Conservation (phyloP, 129 eudicot species). For the Artemisia tridentata region DNA sequence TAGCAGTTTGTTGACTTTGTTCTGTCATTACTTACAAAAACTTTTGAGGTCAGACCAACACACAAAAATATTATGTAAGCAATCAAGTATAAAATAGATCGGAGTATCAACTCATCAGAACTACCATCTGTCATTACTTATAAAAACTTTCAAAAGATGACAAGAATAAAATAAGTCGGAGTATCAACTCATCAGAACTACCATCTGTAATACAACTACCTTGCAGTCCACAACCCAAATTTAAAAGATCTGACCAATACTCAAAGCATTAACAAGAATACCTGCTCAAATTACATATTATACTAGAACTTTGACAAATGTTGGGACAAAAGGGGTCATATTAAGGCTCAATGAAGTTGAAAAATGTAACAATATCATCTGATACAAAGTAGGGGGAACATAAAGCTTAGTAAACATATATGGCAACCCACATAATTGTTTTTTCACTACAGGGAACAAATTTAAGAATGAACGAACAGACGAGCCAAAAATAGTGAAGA, state of each 20-base stretch:
- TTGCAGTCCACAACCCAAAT: not conserved
- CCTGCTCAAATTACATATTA: constrained; percentile 14
- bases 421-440: constrained; percentile 21
- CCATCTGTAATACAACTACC: not conserved
- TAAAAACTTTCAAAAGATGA: not conserved
- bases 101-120: too few relatives aligned
- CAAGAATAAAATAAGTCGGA: not conserved
- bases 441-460: constrained; percentile 27
- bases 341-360: constrained; percentile 16
- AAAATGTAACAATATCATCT: constrained; percentile 20
- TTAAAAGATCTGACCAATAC: not conserved
- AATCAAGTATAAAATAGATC: too few relatives aligned
- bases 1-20: not conserved
- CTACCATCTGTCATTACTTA: too few relatives aligned
- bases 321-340: constrained; percentile 24
- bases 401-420: constrained; percentile 34
- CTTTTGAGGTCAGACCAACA: not conserved
- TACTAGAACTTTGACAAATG: not conserved
- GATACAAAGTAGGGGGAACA: constrained; percentile 33
- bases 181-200: not conserved
- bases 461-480: constrained; percentile 39
- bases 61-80: not conserved
- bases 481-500: constrained; percentile 44
- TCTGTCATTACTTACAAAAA: not conserved
- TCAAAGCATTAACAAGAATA: constrained; percentile 11